Conservation (phyloP, 2,329 filamentous ascomycete genomes). For the Pestalotiopsis sp. region DNA sequence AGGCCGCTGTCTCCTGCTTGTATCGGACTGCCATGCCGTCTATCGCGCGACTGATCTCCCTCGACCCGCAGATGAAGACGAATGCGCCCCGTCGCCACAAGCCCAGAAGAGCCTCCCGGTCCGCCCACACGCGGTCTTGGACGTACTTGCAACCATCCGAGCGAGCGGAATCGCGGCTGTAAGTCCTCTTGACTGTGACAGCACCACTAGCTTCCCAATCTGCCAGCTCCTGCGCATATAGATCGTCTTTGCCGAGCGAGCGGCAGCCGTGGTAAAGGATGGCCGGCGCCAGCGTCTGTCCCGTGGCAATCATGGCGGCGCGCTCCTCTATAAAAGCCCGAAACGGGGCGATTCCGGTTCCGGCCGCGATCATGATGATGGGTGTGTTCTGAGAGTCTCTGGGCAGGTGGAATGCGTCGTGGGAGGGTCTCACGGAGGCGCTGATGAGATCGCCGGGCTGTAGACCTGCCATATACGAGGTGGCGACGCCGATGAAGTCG, state of each 20-base stretch:
- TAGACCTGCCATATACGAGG: slow-evolving; percentile 60
- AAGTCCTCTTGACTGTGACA: slow-evolving; percentile 65
- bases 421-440: slow-evolving; percentile 39
- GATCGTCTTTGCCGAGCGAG: slow-evolving; percentile 53
- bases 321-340: slow-evolving; percentile 66
- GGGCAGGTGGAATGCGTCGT: slow-evolving; percentile 52
- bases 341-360: slow-evolving; percentile 59
- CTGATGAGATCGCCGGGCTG: slow-evolving; percentile 43
- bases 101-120: slow-evolving; percentile 37
- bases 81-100: slow-evolving; percentile 51
- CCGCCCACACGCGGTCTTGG: slow-evolving; percentile 44
- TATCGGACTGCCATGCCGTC: background rate
- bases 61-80: slow-evolving; percentile 68
- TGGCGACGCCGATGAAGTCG: slow-evolving; percentile 61
- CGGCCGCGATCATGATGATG: slow-evolving; percentile 54
- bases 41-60: background rate
- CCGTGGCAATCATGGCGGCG: slow-evolving; percentile 51
- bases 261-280: slow-evolving; percentile 70
- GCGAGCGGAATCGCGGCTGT: slow-evolving; percentile 46
- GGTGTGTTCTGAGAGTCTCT: slow-evolving; percentile 47
- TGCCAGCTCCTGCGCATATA: slow-evolving; percentile 63
- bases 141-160: slow-evolving; percentile 53
- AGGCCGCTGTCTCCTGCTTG: background rate
- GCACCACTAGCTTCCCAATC: slow-evolving; percentile 63
- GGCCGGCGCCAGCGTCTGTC: slow-evolving; percentile 59